Percentiles rank a stretch among this genome's conserved stretches.
phyloP scores from a whole-genome alignment of 164 flowering plant species.

The Aristolochia fimbriata region DNA sequence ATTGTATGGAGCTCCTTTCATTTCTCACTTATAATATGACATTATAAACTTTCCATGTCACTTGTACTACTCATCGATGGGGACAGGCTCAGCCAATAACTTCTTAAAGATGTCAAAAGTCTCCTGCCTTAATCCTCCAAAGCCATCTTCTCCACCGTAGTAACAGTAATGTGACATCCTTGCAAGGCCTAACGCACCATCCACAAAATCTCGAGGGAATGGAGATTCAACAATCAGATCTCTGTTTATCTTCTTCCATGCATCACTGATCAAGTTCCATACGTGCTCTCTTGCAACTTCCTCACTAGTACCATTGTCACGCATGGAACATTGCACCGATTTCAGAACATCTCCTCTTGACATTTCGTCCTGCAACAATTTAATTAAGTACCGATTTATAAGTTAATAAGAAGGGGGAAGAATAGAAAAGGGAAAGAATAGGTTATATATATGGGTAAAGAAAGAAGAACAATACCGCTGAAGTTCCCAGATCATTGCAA shows the following conservation, averaged over 20 bases:
- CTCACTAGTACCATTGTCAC: conserved; percentile 5
- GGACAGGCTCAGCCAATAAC: too few species aligned
- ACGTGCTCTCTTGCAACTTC: conserved; percentile 10
- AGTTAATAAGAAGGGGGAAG: too few species aligned
- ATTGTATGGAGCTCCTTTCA: too few species aligned
- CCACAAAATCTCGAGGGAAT: conserved; percentile 6
- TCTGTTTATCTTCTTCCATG: conserved; percentile 17
- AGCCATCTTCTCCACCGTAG: conserved; percentile 12
- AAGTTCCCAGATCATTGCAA: conserved; percentile 29
- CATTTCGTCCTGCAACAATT: conserved; percentile 6
- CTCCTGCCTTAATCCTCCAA: background rate
- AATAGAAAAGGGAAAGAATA: too few species aligned
- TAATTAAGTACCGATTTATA: too few species aligned
- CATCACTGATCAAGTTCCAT: conserved; percentile 2
- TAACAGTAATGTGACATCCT: conserved; percentile 4
- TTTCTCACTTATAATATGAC: too few species aligned
- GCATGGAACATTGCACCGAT: conserved; percentile 14
- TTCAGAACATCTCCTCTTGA: conserved; percentile 14
- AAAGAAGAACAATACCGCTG: conserved; percentile 10
- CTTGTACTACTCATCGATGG: background rate
- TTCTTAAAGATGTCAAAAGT: background rate
- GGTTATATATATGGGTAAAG: background rate
- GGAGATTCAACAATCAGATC: conserved; percentile 1
- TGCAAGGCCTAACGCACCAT: conserved; percentile 4
- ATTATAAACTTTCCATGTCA: too few species aligned